Evolutionary conservation across 2,329 filamentous ascomycete species (phyloP).

Genomic region (Alternaria novae-zelandiae): DNA sequence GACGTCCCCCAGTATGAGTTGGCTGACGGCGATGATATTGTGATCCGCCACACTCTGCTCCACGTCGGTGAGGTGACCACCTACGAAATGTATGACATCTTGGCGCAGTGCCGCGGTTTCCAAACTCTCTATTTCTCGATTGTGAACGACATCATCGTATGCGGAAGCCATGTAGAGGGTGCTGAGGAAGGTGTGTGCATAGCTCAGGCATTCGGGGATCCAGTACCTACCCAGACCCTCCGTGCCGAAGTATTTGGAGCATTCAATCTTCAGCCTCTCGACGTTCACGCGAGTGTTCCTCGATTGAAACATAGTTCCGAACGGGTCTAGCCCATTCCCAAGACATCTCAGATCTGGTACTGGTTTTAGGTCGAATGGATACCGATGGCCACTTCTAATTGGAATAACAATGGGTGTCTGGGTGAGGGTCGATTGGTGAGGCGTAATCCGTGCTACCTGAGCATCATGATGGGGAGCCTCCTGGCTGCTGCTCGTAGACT

Average conservation of each 20-base stretch:
- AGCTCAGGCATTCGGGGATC: constrained; percentile 43
- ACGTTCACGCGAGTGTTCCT: constrained; percentile 38
- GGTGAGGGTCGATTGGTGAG: constrained; percentile 21
- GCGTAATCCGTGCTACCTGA: constrained; percentile 8
- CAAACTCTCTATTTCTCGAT: constrained; percentile 33
- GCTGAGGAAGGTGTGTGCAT: constrained; percentile 46
- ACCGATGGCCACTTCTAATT: constrained; percentile 8
- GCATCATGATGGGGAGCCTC: constrained; percentile 5
- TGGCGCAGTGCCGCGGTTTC: constrained; percentile 39
- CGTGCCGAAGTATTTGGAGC: constrained; percentile 43
- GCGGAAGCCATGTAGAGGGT: constrained; percentile 45
- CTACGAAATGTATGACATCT: constrained; percentile 45
- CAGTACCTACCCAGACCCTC: constrained; percentile 40
- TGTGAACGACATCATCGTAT: constrained; percentile 40
- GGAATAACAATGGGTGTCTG: constrained; percentile 32
- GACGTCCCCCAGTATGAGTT: constrained; percentile 45
- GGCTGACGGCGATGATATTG: constrained; percentile 46
- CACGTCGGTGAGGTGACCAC: constrained; percentile 32
- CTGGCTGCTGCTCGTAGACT: constrained; percentile 1
- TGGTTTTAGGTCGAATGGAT: constrained; percentile 27
- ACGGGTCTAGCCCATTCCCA: constrained; percentile 43
- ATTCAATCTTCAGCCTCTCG: constrained; percentile 44
- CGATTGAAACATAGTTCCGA: constrained; percentile 44
- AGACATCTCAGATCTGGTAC: constrained; percentile 34
- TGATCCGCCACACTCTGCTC: constrained; percentile 34